Evolutionary conservation across 2,329 filamentous ascomycete species (phyloP).

Genomic region (Claviceps quebecensis): DNA sequence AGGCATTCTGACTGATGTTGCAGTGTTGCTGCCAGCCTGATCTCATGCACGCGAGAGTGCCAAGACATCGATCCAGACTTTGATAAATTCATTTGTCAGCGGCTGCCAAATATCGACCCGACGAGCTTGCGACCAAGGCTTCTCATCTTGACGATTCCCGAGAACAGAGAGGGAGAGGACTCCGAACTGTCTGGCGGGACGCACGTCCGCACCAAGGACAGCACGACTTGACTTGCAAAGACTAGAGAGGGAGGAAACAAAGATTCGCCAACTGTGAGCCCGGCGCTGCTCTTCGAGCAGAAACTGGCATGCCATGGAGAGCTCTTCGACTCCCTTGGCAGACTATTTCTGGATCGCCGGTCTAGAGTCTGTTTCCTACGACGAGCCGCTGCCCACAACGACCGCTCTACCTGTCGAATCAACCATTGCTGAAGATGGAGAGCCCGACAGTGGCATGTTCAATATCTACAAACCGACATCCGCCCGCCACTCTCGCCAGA

Average conservation of each 20-base stretch:
- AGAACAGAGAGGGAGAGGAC: not conserved
- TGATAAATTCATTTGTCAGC: not conserved
- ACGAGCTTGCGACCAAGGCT: not conserved
- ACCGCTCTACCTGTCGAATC: slow-evolving; percentile 30
- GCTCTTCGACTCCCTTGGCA: slow-evolving; percentile 50
- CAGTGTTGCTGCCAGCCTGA: slow-evolving; percentile 1
- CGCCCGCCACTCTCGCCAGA: slow-evolving; percentile 47
- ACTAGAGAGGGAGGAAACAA: not conserved
- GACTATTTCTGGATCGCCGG: slow-evolving; percentile 68
- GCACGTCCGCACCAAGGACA: slow-evolving; percentile 1
- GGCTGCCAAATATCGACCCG: not conserved
- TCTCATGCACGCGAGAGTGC: not conserved
- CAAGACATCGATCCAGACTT: not conserved
- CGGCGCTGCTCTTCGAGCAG: slow-evolving; percentile 8
- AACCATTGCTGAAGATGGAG: slow-evolving; percentile 50
- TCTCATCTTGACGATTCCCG: not conserved
- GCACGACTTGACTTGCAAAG: not conserved
- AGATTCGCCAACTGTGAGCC: not conserved
- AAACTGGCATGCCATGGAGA: slow-evolving; percentile 40
- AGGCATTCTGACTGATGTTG: not conserved
- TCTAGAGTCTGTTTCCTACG: slow-evolving; percentile 52
- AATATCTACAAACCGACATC: slow-evolving; percentile 15
- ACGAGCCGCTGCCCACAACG: slow-evolving; percentile 31
- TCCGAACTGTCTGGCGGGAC: slow-evolving; percentile 1
- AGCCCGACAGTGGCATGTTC: slow-evolving; percentile 31